Evolutionary conservation across 2,329 filamentous ascomycete species (phyloP).

Genomic region (Cyanodermella asteris): DNA sequence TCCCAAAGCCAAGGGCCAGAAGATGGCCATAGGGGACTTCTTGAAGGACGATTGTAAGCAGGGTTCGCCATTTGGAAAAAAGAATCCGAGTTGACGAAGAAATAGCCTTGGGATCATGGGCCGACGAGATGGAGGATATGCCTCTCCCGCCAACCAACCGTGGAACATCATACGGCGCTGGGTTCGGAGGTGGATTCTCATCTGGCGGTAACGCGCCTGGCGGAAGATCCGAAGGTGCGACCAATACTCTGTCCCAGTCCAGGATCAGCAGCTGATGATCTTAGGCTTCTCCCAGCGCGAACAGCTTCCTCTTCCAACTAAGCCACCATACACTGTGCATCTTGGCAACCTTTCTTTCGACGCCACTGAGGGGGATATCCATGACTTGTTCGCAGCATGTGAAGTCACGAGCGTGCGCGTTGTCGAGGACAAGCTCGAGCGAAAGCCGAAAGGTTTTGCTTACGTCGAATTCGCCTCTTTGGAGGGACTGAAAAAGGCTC

Average conservation of each 20-base stretch:
- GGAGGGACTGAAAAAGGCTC: conserved; percentile 78
- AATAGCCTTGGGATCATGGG: conserved; percentile 71
- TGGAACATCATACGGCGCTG: conserved; percentile 26
- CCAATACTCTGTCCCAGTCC: no score
- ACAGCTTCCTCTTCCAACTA: conserved; percentile 64
- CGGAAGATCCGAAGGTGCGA: no score
- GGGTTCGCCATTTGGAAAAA: conserved; percentile 4
- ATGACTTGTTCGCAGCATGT: conserved; percentile 67
- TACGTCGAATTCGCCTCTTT: conserved; percentile 84
- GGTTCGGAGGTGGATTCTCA: conserved; percentile 7
- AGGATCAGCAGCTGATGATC: conserved; percentile 2
- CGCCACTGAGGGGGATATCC: conserved; percentile 61
- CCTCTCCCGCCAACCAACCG: no score
- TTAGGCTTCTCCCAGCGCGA: conserved; percentile 27
- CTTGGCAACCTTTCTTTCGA: conserved; percentile 95
- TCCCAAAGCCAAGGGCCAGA: conserved; percentile 82
- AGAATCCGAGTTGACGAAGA: conserved; percentile 7
- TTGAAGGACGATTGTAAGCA: conserved; percentile 71
- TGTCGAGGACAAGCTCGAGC: conserved; percentile 85
- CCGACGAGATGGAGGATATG: conserved; percentile 90
- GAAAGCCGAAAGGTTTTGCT: conserved; percentile 90
- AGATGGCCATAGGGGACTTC: conserved; percentile 95
- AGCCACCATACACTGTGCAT: conserved; percentile 88
- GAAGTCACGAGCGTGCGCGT: conserved; percentile 80
- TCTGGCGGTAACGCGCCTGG: no score